Evolutionary conservation across 106 monocot genomes (phyloP), one percentile per base, ranked within the genome.

Genomic region (Phalaenopsis aphrodite): DNA sequence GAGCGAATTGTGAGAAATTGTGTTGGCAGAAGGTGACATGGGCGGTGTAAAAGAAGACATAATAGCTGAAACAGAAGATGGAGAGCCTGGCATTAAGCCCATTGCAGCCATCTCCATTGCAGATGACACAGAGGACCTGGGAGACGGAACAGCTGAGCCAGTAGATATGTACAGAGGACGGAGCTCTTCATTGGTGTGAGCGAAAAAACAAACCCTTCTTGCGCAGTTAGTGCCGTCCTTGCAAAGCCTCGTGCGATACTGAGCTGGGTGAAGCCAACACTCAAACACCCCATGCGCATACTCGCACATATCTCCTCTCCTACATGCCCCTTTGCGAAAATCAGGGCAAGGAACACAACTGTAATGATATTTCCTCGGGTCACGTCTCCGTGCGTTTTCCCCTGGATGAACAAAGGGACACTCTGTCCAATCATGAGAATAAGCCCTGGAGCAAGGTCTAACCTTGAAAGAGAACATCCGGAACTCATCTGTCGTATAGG

Each of bases 41-140:
- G 88, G 77, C 41, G 87, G 77, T 37, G 89, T 85, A 71, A 86
- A 78, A 6, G 84, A 81, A 42, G 68, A 77, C 82, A 85, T 82
- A 18, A 82, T 84, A 48, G 79, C 80, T 5, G 78, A 78, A 78
- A 58, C 57, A 36, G 77, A 77, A 23, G 77, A 77, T 19, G 78
- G 78, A 57, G 78, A 78, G 9, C 78, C 78, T 12, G 78, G 78
- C 57, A 78, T 58, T 2, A 78, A 4, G 38, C 78, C 78, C 57
- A 78, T 78, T 2, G 78, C 78, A 39, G 78, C 78, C 56, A 78
- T 78, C 41, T 78, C 78, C 78, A 78, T 78, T 5, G 57, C 78
- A 57, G 57, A 39, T 41, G 78, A 78, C 4, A 48, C 55, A 7
- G 78, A 78, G 17, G 78, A 58, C 58, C 78, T 56, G 9, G 78